Evolutionary conservation across 1,284 basidiomycete genomes (phyloP).

Genomic region (Xerocomus nothofagi): DNA sequence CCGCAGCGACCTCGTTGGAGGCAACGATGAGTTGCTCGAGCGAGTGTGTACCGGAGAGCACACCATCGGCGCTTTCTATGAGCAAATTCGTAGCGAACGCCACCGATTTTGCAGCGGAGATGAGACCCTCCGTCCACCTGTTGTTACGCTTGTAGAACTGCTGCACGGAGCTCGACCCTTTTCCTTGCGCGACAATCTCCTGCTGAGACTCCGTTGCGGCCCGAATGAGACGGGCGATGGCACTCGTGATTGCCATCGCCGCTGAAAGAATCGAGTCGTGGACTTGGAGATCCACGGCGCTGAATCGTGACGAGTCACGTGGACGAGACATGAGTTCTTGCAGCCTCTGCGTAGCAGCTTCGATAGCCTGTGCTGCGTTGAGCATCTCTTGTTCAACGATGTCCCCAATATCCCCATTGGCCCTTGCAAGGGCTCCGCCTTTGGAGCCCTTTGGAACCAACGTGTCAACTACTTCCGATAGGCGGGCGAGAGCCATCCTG

Average conservation of each 20-base stretch:
- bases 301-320: conserved; percentile 81
- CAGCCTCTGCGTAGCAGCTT: conserved; percentile 86
- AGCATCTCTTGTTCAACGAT: conserved; percentile 97
- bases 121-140: conserved; percentile 98
- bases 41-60: conserved; percentile 94
- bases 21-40: conserved; percentile 99
- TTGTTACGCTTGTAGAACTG: conserved; percentile 99
- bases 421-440: conserved; percentile 66
- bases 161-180: conserved; percentile 86
- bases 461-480: conserved; percentile 86
- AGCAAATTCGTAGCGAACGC: conserved; percentile 96
- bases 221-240: conserved; percentile 92
- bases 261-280: conserved; percentile 97
- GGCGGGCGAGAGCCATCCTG: conserved; percentile 75
- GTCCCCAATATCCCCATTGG: conserved; percentile 94
- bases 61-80: conserved; percentile 97
- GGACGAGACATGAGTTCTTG: conserved; percentile 90
- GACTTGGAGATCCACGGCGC: conserved; percentile 90
- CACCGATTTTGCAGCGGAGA: conserved; percentile 96
- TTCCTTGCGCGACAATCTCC: conserved; percentile 96
- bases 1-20: conserved; percentile 96
- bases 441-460: conserved; percentile 85
- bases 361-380: conserved; percentile 91
- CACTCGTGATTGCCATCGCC: conserved; percentile 92
- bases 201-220: conserved; percentile 97